phyloP scores from a whole-genome alignment of 1,284 basidiomycete genomes.

The Hemileia vastatrix region DNA sequence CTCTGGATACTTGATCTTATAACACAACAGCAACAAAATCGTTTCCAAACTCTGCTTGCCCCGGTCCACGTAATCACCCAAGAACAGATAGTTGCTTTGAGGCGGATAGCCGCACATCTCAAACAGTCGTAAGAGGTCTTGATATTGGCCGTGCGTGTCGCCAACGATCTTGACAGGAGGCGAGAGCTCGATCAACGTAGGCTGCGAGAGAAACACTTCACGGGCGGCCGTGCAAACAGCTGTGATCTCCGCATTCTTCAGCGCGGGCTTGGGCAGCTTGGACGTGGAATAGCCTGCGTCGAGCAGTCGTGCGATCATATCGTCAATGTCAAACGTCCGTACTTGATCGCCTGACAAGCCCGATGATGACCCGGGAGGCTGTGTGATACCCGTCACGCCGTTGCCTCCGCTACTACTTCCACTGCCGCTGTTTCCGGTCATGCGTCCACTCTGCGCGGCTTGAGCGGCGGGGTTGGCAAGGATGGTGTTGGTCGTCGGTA shows the following conservation, averaged over 20 bases:
- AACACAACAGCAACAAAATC: slow-evolving; percentile 88
- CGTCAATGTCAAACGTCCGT: slow-evolving; percentile 89
- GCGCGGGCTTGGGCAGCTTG: slow-evolving; percentile 93
- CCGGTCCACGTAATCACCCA: slow-evolving; percentile 97
- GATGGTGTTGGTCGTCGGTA: too few species aligned
- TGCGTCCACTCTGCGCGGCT: too few species aligned
- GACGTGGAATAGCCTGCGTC: slow-evolving; percentile 95
- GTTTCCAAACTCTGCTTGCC: slow-evolving; percentile 98
- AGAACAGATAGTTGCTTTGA: slow-evolving; percentile 92
- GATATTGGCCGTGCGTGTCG: slow-evolving; percentile 97
- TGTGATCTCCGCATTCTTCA: slow-evolving; percentile 94
- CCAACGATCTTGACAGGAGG: slow-evolving; percentile 99
- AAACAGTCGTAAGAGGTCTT: slow-evolving; percentile 93
- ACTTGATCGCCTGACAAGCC: too few species aligned
- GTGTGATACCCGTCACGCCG: too few species aligned
- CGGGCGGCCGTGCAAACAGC: slow-evolving; percentile 89
- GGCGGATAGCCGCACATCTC: slow-evolving; percentile 99
- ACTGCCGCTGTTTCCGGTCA: too few species aligned
- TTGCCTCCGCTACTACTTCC: too few species aligned
- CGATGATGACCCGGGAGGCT: too few species aligned
- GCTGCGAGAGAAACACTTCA: slow-evolving; percentile 92
- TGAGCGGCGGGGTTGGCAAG: too few species aligned
- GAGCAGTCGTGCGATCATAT: slow-evolving; percentile 92
- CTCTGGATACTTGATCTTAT: slow-evolving; percentile 99
- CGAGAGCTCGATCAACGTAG: slow-evolving; percentile 91